Evolutionary conservation across 164 flowering plant genomes (phyloP), one percentile per base, ranked within the genome.

Genomic region (Piper longum): DNA sequence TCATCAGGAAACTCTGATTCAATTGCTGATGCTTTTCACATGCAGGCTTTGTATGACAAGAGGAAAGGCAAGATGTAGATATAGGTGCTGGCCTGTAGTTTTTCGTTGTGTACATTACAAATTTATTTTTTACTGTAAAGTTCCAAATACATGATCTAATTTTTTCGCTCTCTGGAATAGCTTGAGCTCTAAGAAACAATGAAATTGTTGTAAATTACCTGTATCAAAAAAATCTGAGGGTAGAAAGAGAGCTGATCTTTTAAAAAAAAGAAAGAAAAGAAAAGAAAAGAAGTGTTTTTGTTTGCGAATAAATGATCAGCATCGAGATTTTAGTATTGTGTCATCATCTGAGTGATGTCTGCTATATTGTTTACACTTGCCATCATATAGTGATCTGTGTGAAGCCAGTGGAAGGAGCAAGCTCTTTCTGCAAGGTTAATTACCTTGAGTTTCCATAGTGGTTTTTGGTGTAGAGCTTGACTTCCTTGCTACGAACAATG

Each of bases 11-110:
- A 51, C 7, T 9, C 58, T 65, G 3, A 6, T 45, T 43, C 36
- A 12, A 14, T 54, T 43, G 8, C 43, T 7, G 39, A 11, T 58
- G 54, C 16, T 65, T 59, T 57, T 58, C 64, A 62, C 56, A 57
- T 71, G 67, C 88, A 87, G 95, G 88, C 83, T 45, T 55, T 83
- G 69, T 88, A 85, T 72, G 95, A 85, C 58, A 85, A 75, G 75
- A 71, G 82, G 71, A 87, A 83, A 72, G 87, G 82, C 59, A 85
- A 78, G 77, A 76, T 77, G 16, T 82, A 71, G 68, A 18, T 8
- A 42, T 82, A 71, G 68, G 16, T 8, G 51, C 39, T 18, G 11
- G 43, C 39, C 13, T 12, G 63, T 64, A 16, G 36, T 61, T 54
- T 69, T 19, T 36, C 7, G 9, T 17, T 14, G 44, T 59, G 64